Conservation (phyloP, 495 filamentous ascomycete species). For the Penicillium diatomitis region DNA sequence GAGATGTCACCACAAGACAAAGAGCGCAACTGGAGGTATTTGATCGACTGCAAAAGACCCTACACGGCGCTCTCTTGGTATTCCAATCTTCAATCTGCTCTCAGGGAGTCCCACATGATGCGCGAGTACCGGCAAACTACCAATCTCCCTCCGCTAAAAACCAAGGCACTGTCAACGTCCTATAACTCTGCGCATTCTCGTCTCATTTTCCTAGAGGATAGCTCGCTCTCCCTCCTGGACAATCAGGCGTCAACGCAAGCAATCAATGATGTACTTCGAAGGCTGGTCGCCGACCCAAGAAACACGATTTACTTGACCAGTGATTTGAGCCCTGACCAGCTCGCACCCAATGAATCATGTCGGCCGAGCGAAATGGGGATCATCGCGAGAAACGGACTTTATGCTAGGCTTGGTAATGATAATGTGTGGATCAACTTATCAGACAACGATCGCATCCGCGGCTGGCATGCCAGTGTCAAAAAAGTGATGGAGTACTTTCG, state of each 20-base stretch:
- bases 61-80: conserved; percentile 74
- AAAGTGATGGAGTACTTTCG: conserved; percentile 72
- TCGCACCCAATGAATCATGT: conserved; percentile 55
- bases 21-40: conserved; percentile 55
- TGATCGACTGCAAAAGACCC: conserved; percentile 60
- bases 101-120: conserved; percentile 53
- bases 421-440: conserved; percentile 57
- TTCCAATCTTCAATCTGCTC: conserved; percentile 47
- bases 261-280: conserved; percentile 57
- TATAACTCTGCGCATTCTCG: conserved; percentile 52
- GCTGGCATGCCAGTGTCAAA: conserved; percentile 66
- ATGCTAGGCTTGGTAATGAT: conserved; percentile 51
- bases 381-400: conserved; percentile 86
- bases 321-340: conserved; percentile 64
- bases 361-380: conserved; percentile 59
- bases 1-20: conserved; percentile 67
- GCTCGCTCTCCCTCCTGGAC: conserved; percentile 66
- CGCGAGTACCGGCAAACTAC: conserved; percentile 62
- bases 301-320: conserved; percentile 84
- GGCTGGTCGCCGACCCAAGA: conserved; percentile 54
- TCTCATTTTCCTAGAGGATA: conserved; percentile 76
- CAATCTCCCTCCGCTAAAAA: conserved; percentile 61
- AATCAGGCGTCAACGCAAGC: conserved; percentile 46
- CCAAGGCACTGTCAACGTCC: conserved; percentile 44
- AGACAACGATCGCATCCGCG: conserved; percentile 49